Evolutionary conservation across 2,329 filamentous ascomycete species (phyloP), one percentile per base, ranked within the genome.

Genomic region (Colletotrichum orbiculare): DNA sequence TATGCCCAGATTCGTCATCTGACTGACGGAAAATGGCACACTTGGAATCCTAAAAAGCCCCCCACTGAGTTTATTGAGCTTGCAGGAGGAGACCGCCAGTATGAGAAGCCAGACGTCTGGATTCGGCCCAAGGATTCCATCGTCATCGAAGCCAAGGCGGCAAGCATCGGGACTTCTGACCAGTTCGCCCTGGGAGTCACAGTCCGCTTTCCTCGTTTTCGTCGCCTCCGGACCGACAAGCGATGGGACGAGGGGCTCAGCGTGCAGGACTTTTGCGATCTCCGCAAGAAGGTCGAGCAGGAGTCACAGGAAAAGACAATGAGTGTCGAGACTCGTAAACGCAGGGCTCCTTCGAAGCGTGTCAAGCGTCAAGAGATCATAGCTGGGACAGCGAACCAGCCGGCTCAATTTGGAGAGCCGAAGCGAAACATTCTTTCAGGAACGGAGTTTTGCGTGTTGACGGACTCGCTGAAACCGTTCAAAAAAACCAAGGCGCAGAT

Each of bases 151-250:
- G 91, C 96, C 67, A 99, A 98, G 77, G 96, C 94, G 4, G 91
- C 95, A 1, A 92, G 89, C 17, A 87, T 96, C 0, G 87, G 86
- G 1, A 79, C 82, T 0, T 95, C 92, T 1, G 91, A 94, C 56
- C 88, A 91, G 64, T 98, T 97, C 74, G 89, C 90, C 8, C 87
- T 87, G 13, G 87, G 87, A 1, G 81, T 91, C 66, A 98, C 96
- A 0, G 80, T 99, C 43, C 89, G 96, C 1, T 99, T 99, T 71
- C 96, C 96, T 2, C 89, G 96, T 1, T 97, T 98, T 77, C 93
- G 93, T 68, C 86, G 84, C 41, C 79, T 98, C 6, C 87, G 94
- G 4, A 83, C 86, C n/a, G 96, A 98, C 76, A 93, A 94, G 69
- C 82, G 85, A 60, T 99, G 96, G 95, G 84, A 91, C 52, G 87